phyloP scores from a whole-genome alignment of 768 basidiomycete species.

The Suillus americanus region DNA sequence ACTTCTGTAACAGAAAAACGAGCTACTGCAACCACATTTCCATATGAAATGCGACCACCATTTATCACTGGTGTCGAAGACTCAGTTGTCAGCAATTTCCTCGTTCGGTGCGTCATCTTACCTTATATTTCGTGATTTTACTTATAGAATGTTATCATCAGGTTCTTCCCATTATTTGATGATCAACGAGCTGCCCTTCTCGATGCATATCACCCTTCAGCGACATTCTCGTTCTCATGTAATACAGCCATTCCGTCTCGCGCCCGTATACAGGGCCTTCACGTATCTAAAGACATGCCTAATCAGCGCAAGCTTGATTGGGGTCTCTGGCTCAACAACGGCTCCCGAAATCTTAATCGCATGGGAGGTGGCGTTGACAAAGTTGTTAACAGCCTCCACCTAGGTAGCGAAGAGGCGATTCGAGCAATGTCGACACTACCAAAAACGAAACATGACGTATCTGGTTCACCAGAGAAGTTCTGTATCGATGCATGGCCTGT shows the following conservation, averaged over 20 bases:
- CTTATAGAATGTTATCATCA: slow-evolving; percentile 30
- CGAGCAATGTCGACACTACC: slow-evolving; percentile 67
- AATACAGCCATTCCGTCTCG: slow-evolving; percentile 83
- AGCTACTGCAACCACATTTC: slow-evolving; percentile 72
- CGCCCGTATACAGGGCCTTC: slow-evolving; percentile 70
- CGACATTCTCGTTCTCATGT: slow-evolving; percentile 90
- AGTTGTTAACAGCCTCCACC: slow-evolving; percentile 64
- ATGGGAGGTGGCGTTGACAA: slow-evolving; percentile 63
- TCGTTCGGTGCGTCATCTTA: slow-evolving; percentile 58
- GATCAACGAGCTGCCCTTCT: slow-evolving; percentile 63
- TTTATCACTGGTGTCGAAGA: slow-evolving; percentile 76
- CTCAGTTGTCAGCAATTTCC: slow-evolving; percentile 69
- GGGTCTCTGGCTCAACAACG: slow-evolving; percentile 61
- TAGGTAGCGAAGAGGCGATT: slow-evolving; percentile 65
- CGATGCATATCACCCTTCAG: slow-evolving; percentile 75
- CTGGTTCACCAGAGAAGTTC: slow-evolving; percentile 78
- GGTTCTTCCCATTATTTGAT: slow-evolving; percentile 88
- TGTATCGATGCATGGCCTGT: slow-evolving; percentile 85
- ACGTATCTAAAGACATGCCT: slow-evolving; percentile 63
- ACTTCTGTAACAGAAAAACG: slow-evolving; percentile 36
- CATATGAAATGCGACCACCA: slow-evolving; percentile 68
- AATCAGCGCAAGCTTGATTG: slow-evolving; percentile 85
- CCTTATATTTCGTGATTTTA: background rate
- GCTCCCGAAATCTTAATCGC: slow-evolving; percentile 78
- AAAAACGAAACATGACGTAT: slow-evolving; percentile 78